Conservation (phyloP, 768 basidiomycete genomes). For the Mycena vitilis region DNA sequence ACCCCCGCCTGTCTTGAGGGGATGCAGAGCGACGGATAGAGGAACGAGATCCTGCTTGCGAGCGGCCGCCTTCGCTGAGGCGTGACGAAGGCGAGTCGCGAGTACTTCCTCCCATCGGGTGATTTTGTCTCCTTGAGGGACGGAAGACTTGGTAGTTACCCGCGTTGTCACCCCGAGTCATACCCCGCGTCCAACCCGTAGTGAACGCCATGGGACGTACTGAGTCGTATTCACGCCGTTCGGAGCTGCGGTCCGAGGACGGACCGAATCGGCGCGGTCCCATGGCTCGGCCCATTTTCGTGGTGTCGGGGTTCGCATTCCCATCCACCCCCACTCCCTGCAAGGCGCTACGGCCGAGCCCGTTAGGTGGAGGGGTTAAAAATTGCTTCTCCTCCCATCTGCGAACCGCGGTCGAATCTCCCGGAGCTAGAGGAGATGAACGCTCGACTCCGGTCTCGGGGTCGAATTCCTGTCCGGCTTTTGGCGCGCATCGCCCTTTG, state of each 20-base stretch:
- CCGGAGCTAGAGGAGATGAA: background rate
- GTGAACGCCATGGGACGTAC: no score
- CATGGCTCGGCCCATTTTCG: background rate
- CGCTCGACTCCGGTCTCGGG: slow-evolving; percentile 8
- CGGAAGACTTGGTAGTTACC: no score
- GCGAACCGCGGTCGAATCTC: background rate
- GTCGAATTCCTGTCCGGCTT: background rate
- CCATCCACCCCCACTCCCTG: background rate
- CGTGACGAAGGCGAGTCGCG: no score
- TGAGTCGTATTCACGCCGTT: background rate
- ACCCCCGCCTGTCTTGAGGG: no score
- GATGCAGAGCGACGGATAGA: no score
- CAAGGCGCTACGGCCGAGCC: no score
- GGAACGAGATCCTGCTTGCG: no score
- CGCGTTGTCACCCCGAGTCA: no score
- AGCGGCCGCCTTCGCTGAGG: no score
- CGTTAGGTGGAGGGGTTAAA: background rate
- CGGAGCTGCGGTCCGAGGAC: background rate
- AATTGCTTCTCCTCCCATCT: background rate
- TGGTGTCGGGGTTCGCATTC: background rate
- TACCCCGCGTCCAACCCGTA: no score
- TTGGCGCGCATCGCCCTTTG: slow-evolving; percentile 3
- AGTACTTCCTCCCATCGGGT: no score
- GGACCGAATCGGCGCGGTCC: background rate
- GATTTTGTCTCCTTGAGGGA: no score